Base-by-base conservation (phyloP, 257 asterid species). In the Nicotiana tomentosiformis region DNA sequence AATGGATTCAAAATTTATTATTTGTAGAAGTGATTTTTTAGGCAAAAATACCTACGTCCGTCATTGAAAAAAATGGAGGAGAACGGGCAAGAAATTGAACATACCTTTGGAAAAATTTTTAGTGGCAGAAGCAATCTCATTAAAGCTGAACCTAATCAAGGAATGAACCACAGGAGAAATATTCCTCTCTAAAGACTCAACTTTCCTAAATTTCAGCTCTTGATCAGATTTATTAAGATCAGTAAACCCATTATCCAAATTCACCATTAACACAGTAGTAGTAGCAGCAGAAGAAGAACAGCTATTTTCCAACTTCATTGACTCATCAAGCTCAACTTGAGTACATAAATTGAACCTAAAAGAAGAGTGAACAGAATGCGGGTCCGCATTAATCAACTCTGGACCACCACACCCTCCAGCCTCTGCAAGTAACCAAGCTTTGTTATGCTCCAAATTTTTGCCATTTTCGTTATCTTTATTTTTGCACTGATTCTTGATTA, bases 391-490 rank as follows among this genome's bases (percentile, higher is more conserved):
- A 49, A 57, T 84, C 86, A 86, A 33, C 80, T 90, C 96, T 5
- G 90, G 89, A 26, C 80, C 80, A 51, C 91, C 97, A 72, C 92
- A 88, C 20, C 97, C 98, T 30, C 98, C 98, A 9, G 96, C 83
- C 84, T 92, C 98, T 23, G 98, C 98, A 81, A 95, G 89, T 90
- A 95, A 85, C 98, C 98, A 95, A 7, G 96, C 94, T 88, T 93
- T 92, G 30, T 93, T 91, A 81, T 95, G 91, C 88, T 95, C 97
- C 85, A 81, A 77, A 43, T 17, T 86, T 69, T 68, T 86, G 66
- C 32, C 85, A 81, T 43, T 74, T 37, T 84, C 66, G 72, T 82
- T 79, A 64, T 49, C 64, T 51, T 76, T 20, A 76, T 51, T 15
- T 33, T 43, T 43, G 12, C 12, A 9, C 51, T 76, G 80, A 76